Conservation (phyloP, 768 basidiomycete genomes). For the Chiua virens region DNA sequence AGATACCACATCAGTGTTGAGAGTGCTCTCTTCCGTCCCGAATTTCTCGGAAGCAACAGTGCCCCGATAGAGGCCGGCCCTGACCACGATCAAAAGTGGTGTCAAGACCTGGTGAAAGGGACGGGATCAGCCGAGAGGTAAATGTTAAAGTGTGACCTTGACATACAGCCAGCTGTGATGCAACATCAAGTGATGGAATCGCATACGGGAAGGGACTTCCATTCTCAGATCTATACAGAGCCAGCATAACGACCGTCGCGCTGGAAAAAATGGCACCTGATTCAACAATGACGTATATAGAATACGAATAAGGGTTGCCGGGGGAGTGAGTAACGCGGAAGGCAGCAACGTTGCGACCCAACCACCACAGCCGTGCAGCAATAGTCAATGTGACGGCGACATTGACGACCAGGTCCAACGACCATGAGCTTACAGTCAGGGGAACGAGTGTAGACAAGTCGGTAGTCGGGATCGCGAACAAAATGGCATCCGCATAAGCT, state of each 20-base stretch:
- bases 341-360: constrained; percentile 9
- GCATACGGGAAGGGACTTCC: constrained; percentile 11
- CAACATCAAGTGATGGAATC: constrained; percentile 16
- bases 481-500: constrained; percentile 9
- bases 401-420: constrained; percentile 22
- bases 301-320: constrained; percentile 8
- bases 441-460: constrained; percentile 3
- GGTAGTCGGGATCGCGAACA: constrained; percentile 11
- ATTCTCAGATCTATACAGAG: constrained; percentile 5
- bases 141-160: not conserved
- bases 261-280: constrained; percentile 20
- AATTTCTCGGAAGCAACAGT: not conserved
- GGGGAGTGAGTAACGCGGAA: not conserved
- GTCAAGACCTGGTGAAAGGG: constrained; percentile 9
- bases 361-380: constrained; percentile 20
- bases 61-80: constrained; percentile 9
- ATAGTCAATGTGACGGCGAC: constrained; percentile 22
- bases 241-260: constrained; percentile 18
- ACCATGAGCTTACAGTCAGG: constrained; percentile 15
- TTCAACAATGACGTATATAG: constrained; percentile 19
- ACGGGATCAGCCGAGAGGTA: not conserved
- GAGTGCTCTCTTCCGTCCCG: not conserved
- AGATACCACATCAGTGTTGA: not conserved
- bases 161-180: constrained; percentile 21
- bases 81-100: constrained; percentile 18